Base-by-base conservation (phyloP, 768 basidiomycete genomes). In the Hypholoma sublateritium region DNA sequence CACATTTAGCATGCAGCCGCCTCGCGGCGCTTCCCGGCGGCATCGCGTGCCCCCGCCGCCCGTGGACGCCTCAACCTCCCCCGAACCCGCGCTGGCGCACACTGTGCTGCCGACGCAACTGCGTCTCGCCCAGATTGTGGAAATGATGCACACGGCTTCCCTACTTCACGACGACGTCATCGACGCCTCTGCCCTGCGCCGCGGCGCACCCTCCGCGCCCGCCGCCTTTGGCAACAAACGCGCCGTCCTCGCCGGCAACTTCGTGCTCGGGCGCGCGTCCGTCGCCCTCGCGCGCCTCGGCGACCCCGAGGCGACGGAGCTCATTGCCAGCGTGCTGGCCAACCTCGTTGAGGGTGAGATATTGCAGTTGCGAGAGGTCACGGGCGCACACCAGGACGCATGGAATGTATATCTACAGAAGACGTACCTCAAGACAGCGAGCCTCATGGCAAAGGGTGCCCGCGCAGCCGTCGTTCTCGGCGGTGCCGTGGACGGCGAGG, bases 161-260 rank as follows among this genome's bases (percentile, higher is more conserved):
- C 80, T 97, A n/a, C 72, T 98, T 7, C 95, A 98, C 66, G 95
- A 97, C 80, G 95, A 98, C 67, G 95, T 97, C 42, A 89, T 96
- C 58, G 95, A 97, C 77, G 77, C 75, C 61, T 91, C 94, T 0
- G 77, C 86, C 7, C 81, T 93, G 5, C 86, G 95, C 5, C 80
- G 95, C 0, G 86, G 87, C 1, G 81, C 80, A 0, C 82, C 91
- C 1, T 91, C 89, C 19, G 92, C 92, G 0, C 95, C 94, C 0
- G 79, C 83, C 17, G 81, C 85, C 1, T 96, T 93, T 67, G 91
- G 91, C 11, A 94, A 91, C 76, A 96, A 95, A 68, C 79, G 93
- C 5, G 82, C 93, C 14, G 85, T 97, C 57, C 81, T 97, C 2
- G 92, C 88, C 0, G 95, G 95, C 6, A 93, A 95, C 70, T 98